Evolutionary conservation across 2,329 filamentous ascomycete genomes (phyloP), one percentile per base, ranked within the genome.

Genomic region (Xylaria multiplex): DNA sequence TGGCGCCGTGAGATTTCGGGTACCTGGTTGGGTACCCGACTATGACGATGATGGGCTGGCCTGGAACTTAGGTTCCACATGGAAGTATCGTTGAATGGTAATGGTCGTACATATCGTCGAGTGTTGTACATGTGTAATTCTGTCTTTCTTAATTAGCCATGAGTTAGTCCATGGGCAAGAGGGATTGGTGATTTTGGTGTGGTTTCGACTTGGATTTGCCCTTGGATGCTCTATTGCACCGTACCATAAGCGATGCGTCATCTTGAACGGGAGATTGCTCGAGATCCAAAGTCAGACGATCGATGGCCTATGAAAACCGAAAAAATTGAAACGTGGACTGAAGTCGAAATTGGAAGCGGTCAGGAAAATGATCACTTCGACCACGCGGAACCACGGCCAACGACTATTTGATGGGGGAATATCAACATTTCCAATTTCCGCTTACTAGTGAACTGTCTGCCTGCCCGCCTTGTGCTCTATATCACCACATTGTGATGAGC

Each of bases 271-370:
- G 56, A 66, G 58, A 35, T 13, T 62, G 49, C 22, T 59, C 40
- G 24, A 53, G 50, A 50, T 55, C 43, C 13, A 42, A 24, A 35
- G 40, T 9, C n/a, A 46, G 4, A 7, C 13, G 22, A 53, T 11
- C 13, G 22, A 53, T 11, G 59, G 65, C 72, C 71, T 71, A 71
- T 73, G 53, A 72, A 60, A 70, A 62, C 59, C 32, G 45, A 65
- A 59, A 65, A 53, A 50, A 55, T 50, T 22, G 45, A 66, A 74
- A 74, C 72, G 72, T 74, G 62, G 64, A 55, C 64, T 63, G 30
- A n/a, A 37, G n/a, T 45, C 24, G 40, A 58, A 57, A 60, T 32
- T 9, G 5, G 40, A 65, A 50, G 61, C 65, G 61, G 65, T 65
- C 65, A 65, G 54, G 27, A 37, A 52, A 57, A 42, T 16, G 52